Percentiles rank a stretch among this genome's conserved stretches.
These are phyloP conservation scores for Tritrichomonas musculus DNA, from an alignment of 208 protist genomes.

Conservation along the genomic window DNA sequence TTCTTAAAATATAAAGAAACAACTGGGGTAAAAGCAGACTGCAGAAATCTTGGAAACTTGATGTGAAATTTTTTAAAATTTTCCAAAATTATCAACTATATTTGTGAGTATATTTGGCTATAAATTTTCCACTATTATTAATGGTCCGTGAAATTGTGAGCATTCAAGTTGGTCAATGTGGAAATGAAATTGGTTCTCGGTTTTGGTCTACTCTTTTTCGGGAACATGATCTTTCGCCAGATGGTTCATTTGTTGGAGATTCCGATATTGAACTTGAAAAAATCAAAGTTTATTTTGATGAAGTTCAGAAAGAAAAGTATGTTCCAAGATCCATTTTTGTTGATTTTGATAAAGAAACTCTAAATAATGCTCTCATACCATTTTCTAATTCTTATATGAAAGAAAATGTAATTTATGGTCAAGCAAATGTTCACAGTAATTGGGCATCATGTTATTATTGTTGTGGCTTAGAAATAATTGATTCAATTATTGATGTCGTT, in stretches of 20 bases:
- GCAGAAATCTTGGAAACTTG: too few relatives aligned
- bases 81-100: too few relatives aligned
- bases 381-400: conserved; percentile 65
- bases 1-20: too few relatives aligned
- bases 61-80: too few relatives aligned
- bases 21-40: too few relatives aligned
- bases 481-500: conserved; percentile 61
- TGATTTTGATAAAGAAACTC: too few relatives aligned
- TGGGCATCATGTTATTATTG: conserved; percentile 74
- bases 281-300: conserved; percentile 94
- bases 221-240: conserved; percentile 70
- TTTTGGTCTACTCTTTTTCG: conserved; percentile 60
- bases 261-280: conserved; percentile 82
- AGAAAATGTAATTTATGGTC: conserved; percentile 62
- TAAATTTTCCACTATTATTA: too few relatives aligned
- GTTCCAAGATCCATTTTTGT: conserved; percentile 35
- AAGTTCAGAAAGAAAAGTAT: conserved; percentile 54
- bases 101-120: too few relatives aligned
- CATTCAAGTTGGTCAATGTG: conserved; percentile 44
- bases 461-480: conserved; percentile 62
- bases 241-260: conserved; percentile 73
- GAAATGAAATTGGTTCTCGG: conserved; percentile 44
- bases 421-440: conserved; percentile 64
- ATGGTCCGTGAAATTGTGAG: conserved; percentile 42
- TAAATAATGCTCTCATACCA: too few relatives aligned